phyloP scores from a whole-genome alignment of 805 yeast genomes.

The Metschnikowia cerradonensis region DNA sequence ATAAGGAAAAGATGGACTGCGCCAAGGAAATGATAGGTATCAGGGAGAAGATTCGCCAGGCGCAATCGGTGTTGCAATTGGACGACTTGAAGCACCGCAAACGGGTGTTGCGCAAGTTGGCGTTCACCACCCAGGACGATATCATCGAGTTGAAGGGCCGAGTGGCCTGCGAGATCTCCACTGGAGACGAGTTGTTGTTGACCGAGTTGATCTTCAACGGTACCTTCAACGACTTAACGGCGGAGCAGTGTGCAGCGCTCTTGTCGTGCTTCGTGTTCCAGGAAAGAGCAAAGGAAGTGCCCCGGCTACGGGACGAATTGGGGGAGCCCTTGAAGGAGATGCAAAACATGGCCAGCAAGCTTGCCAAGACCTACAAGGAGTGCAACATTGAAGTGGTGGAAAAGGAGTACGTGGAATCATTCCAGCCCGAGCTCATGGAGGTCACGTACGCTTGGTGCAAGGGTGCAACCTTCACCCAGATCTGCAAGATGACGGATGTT shows the following conservation, averaged over 20 bases:
- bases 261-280: slow-evolving; percentile 95
- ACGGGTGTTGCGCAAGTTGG: slow-evolving; percentile 86
- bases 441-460: slow-evolving; percentile 96
- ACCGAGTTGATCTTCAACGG: slow-evolving; percentile 96
- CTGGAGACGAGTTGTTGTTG: slow-evolving; percentile 79
- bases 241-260: slow-evolving; percentile 90
- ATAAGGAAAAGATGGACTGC: slow-evolving; percentile 59
- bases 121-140: slow-evolving; percentile 81
- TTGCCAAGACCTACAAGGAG: slow-evolving; percentile 86
- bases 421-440: slow-evolving; percentile 93
- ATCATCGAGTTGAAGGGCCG: slow-evolving; percentile 95
- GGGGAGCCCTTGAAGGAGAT: slow-evolving; percentile 87
- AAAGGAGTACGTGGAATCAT: slow-evolving; percentile 87
- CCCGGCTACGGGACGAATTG: slow-evolving; percentile 80
- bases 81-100: slow-evolving; percentile 92
- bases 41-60: slow-evolving; percentile 67
- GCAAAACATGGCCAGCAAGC: slow-evolving; percentile 86
- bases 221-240: slow-evolving; percentile 79
- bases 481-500: slow-evolving; percentile 98
- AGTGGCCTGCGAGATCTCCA: slow-evolving; percentile 93
- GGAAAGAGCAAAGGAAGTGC: slow-evolving; percentile 86
- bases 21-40: slow-evolving; percentile 54
- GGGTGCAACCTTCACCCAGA: slow-evolving; percentile 93
- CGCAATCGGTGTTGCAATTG: slow-evolving; percentile 87
- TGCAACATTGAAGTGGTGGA: slow-evolving; percentile 87